A percentile compares a stretch with the other conserved stretches of the same genome.
Evolutionary conservation across 192 early-diverging fungal species (phyloP).

Genomic region (Phlyctochytrium planicorne): DNA sequence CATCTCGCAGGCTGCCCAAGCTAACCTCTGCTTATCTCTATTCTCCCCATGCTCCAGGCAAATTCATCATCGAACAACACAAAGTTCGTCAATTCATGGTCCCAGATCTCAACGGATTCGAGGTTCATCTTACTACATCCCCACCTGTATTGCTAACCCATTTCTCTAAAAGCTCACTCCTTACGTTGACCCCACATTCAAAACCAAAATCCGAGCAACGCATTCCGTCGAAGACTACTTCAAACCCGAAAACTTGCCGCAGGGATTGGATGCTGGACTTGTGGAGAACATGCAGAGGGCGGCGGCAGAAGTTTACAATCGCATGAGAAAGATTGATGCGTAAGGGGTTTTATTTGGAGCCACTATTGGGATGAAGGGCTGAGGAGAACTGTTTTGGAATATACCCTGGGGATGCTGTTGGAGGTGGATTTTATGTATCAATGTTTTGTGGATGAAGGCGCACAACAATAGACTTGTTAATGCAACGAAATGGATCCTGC

Average conservation of each 20-base stretch:
- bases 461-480: too few relatives aligned
- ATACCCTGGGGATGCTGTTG: too few relatives aligned
- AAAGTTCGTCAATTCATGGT: background rate
- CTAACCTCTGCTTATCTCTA: too few relatives aligned
- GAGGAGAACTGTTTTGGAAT: slow-evolving; percentile 1
- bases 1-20: too few relatives aligned
- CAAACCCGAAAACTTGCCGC: background rate
- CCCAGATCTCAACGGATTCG: too few relatives aligned
- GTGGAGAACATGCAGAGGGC: background rate
- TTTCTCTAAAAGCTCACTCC: background rate
- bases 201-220: background rate
- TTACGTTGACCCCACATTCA: background rate
- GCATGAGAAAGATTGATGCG: background rate
- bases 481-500: too few relatives aligned
- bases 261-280: background rate
- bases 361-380: too few relatives aligned
- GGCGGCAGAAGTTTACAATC: background rate
- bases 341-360: too few relatives aligned
- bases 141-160: background rate
- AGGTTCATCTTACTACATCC: too few relatives aligned
- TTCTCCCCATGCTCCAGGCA: background rate
- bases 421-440: too few relatives aligned
- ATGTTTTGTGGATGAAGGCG: too few relatives aligned
- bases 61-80: background rate
- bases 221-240: background rate